Conservation (phyloP, 169 alveolate genomes). For the Plasmodium inui region DNA sequence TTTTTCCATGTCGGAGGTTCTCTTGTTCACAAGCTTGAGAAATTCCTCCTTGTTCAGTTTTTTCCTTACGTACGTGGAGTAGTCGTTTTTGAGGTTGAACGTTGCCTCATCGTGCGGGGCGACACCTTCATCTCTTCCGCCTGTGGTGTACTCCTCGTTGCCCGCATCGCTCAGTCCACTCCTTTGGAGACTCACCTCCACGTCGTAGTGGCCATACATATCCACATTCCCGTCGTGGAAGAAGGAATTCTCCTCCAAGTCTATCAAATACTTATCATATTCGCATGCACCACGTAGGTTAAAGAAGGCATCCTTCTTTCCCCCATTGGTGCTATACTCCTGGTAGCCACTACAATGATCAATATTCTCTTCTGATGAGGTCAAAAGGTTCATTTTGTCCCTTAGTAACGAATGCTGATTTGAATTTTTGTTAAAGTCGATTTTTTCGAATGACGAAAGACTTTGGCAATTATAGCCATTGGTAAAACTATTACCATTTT, state of each 20-base stretch:
- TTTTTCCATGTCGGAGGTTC: constrained; percentile 61
- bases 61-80: constrained; percentile 9
- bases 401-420: constrained; percentile 32
- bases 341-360: constrained; percentile 5
- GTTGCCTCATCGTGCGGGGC: not conserved
- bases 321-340: constrained; percentile 7
- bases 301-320: constrained; percentile 16
- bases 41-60: constrained; percentile 28
- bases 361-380: constrained; percentile 59
- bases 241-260: constrained; percentile 25
- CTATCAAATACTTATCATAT: constrained; percentile 54
- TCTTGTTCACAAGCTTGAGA: constrained; percentile 42
- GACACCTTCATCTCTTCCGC: constrained; percentile 1
- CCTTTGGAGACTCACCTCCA: constrained; percentile 14
- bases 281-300: constrained; percentile 39
- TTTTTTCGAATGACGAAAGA: constrained; percentile 24
- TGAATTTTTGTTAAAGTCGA: constrained; percentile 17
- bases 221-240: constrained; percentile 40
- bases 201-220: constrained; percentile 64
- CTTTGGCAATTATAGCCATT: constrained; percentile 17
- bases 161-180: constrained; percentile 54
- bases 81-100: constrained; percentile 38
- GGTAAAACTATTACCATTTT: not conserved
- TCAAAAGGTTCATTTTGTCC: constrained; percentile 32
- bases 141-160: constrained; percentile 23